Evolutionary conservation across 495 filamentous ascomycete genomes (phyloP), one percentile per base, ranked within the genome.

Genomic region (Letharia lupina): DNA sequence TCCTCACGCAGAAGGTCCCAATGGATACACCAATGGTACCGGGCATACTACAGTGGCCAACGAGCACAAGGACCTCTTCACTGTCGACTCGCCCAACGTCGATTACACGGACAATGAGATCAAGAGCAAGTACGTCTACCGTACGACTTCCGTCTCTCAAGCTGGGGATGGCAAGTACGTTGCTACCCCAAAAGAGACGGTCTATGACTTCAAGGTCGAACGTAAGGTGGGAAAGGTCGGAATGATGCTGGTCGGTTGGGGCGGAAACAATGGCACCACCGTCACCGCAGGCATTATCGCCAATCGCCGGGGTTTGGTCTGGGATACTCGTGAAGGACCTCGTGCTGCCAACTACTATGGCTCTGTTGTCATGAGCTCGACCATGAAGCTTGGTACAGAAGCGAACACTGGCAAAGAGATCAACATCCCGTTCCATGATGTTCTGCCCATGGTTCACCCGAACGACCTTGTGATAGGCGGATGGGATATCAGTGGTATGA

Each of bases 221-320:
- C 91, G 91, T 74, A 90, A 91, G 76, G 84, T 97, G 50, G 90
- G 90, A 77, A 97, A 96, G 83, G 83, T 91, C 67, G 94, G 94
- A 73, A 82, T 96, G 81, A 97, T 98, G 94, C 85, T 98, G 73
- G 95, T 98, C 68, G 94, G 94, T 67, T 94, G 87, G 90, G 94
- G 94, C 79, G 94, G 94, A 72, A 98, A 98, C 87, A 98, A 98
- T 75, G 94, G 94, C 72, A 89, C 91, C 69, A 98, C 94, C 68
- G 91, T 98, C 65, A 98, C 95, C 62, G 94, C 94, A 68, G 95
- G 94, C 77, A 96, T 98, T 77, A 84, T 98, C 74, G 94, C 92
- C 77, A 98, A 98, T 79, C 89, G 90, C 75, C 88, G 88, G 70
- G 82, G 84, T 50, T 84, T 98, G 63, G 80, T 81, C 65, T 98